Base-by-base conservation (phyloP, 306 rosid genomes). In the Rubus parviflorus region DNA sequence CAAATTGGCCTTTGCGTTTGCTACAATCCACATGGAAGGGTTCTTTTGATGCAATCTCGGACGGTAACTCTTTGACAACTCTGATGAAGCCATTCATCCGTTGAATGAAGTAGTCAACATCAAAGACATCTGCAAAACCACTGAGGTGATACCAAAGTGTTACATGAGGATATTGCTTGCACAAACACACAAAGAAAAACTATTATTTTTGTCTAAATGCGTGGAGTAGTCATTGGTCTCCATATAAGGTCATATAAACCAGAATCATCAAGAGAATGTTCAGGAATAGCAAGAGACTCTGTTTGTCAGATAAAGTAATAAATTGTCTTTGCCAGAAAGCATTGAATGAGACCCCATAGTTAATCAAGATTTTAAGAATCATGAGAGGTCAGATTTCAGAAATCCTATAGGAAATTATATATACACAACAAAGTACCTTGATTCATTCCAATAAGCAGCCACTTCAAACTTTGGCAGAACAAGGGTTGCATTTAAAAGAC, bases 401-500 rank as follows among this genome's bases (percentile, higher is more conserved):
- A 35, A 45, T 17, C 19, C 16, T 49, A 48, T 42, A 5, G 68
- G 2, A 62, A 37, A 3, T 4, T 46, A 82, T 37, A 80, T 53
- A 57, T 20, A 30, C 64, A 78, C 17, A 47, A 66, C 17, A 4
- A 49, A 80, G 83, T 89, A 84, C 97, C 99, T 95, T 35, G 97
- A 85, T 87, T 95, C 97, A 68, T 92, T 90, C 96, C 97, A 92
- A 83, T 95, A 92, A 77, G 94, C 85, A 81, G 97, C 97, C 72
- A 90, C 97, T 87, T 95, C 97, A 85, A 95, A 90, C 87, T 92
- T 95, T 3, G 96, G 99, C 81, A 95, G 60, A 76, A 92, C 96
- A 22, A 92, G 85, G 51, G 97, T 90, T 60, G 97, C 97, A 79
- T 90, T 95, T 74, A 95, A 75, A 63, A 92, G 88, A 22, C 92